Conservation (phyloP, 2,329 filamentous ascomycete genomes). For the Endocalyx cinctus region DNA sequence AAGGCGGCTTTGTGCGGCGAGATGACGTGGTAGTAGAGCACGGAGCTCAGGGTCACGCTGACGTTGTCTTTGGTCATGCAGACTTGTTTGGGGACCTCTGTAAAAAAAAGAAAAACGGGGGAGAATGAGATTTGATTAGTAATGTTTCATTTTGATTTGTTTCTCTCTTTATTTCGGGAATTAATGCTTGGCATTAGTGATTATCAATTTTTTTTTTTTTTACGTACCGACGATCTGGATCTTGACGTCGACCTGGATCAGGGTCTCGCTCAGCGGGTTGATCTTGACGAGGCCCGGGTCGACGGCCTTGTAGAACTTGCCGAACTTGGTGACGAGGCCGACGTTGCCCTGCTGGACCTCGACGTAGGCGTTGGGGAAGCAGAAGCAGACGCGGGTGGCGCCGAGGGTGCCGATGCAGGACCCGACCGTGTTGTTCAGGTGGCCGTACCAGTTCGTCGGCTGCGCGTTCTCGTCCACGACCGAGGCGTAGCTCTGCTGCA, state of each 20-base stretch:
- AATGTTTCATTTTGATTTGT: too few relatives aligned
- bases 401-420: conserved; percentile 71
- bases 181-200: too few relatives aligned
- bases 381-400: conserved; percentile 84
- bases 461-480: conserved; percentile 61
- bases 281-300: conserved; percentile 96
- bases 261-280: conserved; percentile 86
- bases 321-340: conserved; percentile 92
- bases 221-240: conserved; percentile 77
- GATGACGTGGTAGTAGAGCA: conserved; percentile 98
- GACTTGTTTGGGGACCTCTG: conserved; percentile 86
- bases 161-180: too few relatives aligned
- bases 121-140: conserved; percentile 5
- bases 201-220: too few relatives aligned
- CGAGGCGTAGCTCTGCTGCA: conserved; percentile 76
- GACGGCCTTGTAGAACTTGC: conserved; percentile 88
- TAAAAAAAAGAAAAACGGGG: conserved; percentile 12
- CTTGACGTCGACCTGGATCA: conserved; percentile 96
- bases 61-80: conserved; percentile 99
- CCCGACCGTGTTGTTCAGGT: conserved; percentile 74
- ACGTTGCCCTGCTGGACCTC: conserved; percentile 89
- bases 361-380: conserved; percentile 95
- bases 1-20: conserved; percentile 96
- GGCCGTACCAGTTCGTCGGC: conserved; percentile 82
- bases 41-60: conserved; percentile 84